Evolutionary conservation across 192 early-diverging fungal genomes (phyloP), one percentile per base, ranked within the genome.

Genomic region (Mortierella alpina): DNA sequence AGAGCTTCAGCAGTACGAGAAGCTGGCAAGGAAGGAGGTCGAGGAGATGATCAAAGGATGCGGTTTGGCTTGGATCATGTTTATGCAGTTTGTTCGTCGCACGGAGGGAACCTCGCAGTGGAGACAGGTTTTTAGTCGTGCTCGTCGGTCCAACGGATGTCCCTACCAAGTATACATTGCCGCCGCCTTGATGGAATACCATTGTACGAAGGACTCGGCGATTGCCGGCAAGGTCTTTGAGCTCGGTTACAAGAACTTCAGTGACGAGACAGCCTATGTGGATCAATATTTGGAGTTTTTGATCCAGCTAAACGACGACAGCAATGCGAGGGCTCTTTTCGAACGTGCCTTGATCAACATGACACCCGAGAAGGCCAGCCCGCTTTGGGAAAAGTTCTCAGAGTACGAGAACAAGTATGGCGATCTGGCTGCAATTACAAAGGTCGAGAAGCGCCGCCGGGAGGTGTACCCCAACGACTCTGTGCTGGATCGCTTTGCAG

Each of bases 201-300:
- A 97, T 73, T 90, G 92, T 64, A 95, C 89, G 57, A 97, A 97
- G 85, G 93, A 96, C 66, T 79, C 91, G 1, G 77, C 66, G 2
- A 88, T 97, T 60, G 97, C 96, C 1, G 94, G 93, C 44, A 93
- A 93, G 65, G 91, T 99, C 48, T 97, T 99, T 84, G 94, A 95
- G 75, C 72, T 93, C n/a, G 95, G 94, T 23, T 82, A 95, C 64
- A 97, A 97, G 77, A 66, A 75, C 2, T 95, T 95, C 84, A 86
- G 86, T 7, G 92, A 94, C 56, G 88, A 93, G 63, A 77, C 90
- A 6, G 88, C 89, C 18, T 96, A 90, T 83, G 90, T 97, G 50
- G 67, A 86, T 48, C 86, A 94, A 58, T 99, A 99, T 71, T 82
- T 99, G 64, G 91, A 93, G 67, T 97, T 93, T 68, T 85, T 99